A percentile compares a stretch with the other conserved stretches of the same genome.
phyloP scores from a whole-genome alignment of 2,329 filamentous ascomycete species.

The Neospermospora avenae region DNA sequence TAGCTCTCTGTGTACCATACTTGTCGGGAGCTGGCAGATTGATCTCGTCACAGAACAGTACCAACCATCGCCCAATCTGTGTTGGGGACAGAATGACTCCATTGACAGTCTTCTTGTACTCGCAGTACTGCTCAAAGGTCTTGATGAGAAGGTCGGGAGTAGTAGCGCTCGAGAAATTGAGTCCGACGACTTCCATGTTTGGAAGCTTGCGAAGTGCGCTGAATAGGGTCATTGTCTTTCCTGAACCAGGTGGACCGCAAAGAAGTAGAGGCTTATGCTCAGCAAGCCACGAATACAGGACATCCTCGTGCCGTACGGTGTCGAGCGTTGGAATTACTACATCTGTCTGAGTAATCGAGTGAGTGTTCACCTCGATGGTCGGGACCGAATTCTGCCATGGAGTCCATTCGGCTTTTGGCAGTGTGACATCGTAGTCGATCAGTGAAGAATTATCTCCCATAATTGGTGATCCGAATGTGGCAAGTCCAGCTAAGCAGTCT shows the following conservation, averaged over 20 bases:
- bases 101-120: slow-evolving; percentile 98
- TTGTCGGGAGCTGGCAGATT: slow-evolving; percentile 97
- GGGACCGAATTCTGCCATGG: slow-evolving; percentile 95
- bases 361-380: slow-evolving; percentile 93
- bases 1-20: slow-evolving; percentile 95
- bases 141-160: slow-evolving; percentile 97
- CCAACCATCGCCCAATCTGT: slow-evolving; percentile 95
- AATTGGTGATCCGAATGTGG: slow-evolving; percentile 80
- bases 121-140: slow-evolving; percentile 99
- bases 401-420: slow-evolving; percentile 85
- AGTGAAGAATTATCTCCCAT: slow-evolving; percentile 77
- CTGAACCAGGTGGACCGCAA: slow-evolving; percentile 95
- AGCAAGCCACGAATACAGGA: slow-evolving; percentile 98
- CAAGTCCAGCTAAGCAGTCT: slow-evolving; percentile 75
- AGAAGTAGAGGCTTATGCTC: slow-evolving; percentile 97
- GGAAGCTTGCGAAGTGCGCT: slow-evolving; percentile 94
- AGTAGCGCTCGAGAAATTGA: slow-evolving; percentile 98
- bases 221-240: slow-evolving; percentile 99
- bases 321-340: slow-evolving; percentile 97
- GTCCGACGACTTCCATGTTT: slow-evolving; percentile 97
- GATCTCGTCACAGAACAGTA: slow-evolving; percentile 99
- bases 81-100: slow-evolving; percentile 93
- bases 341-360: slow-evolving; percentile 96
- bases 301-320: slow-evolving; percentile 95
- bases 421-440: slow-evolving; percentile 90